These are phyloP conservation scores for Pythium biforme DNA, from an alignment of 352 stramenopile species.

Conservation along the genomic window DNA sequence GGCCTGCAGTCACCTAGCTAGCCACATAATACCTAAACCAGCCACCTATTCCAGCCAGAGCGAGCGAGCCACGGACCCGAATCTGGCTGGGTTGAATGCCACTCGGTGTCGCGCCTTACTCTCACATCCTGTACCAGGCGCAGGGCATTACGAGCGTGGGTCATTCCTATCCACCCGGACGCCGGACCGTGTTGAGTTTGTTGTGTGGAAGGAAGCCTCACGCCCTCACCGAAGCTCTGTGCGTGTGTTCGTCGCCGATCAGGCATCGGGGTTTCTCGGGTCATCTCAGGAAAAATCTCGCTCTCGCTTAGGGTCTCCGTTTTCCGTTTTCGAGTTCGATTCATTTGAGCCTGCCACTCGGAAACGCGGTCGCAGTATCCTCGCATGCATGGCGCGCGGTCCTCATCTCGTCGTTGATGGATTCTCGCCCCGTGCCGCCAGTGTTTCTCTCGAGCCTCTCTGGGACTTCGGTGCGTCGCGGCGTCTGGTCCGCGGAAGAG, in stretches of 20 bases:
- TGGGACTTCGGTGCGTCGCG: constrained; percentile 2
- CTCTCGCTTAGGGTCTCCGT: too few relatives aligned
- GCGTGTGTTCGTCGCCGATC: too few relatives aligned
- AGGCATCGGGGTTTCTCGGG: too few relatives aligned
- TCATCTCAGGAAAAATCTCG: too few relatives aligned
- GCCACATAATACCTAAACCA: neutral
- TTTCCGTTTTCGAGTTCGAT: too few relatives aligned
- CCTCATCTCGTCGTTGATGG: constrained; percentile 3
- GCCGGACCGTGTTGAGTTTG: neutral
- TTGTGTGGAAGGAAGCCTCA: too few relatives aligned
- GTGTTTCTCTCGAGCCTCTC: constrained; percentile 10
- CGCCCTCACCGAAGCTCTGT: too few relatives aligned
- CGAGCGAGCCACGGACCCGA: neutral
- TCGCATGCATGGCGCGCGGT: neutral
- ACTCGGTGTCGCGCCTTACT: neutral
- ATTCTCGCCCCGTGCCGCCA: constrained; percentile 14
- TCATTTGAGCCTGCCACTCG: too few relatives aligned
- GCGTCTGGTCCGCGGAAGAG: constrained; percentile 29
- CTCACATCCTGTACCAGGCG: neutral
- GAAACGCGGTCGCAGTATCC: too few relatives aligned
- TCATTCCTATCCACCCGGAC: too few relatives aligned
- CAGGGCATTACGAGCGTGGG: neutral
- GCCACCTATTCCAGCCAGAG: neutral
- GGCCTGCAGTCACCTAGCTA: neutral
- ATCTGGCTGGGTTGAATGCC: constrained; percentile 8